Conservation (phyloP, 768 basidiomycete species). For the Zangia roseola region DNA sequence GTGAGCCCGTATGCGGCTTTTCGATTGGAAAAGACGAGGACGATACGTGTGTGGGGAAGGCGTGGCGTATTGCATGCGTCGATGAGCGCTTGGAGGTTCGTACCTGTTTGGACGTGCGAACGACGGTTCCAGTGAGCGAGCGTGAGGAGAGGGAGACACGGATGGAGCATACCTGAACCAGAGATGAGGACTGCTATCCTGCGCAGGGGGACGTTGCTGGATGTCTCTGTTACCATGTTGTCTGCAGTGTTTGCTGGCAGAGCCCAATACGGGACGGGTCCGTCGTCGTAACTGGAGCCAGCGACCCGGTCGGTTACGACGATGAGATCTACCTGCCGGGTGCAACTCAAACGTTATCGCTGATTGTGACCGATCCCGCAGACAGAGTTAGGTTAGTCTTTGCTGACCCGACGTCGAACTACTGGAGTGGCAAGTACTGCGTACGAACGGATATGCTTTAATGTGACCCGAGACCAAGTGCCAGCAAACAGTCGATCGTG, state of each 20-base stretch:
- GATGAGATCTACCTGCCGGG: no score
- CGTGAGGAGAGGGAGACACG: neutral
- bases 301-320: neutral
- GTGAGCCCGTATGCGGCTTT: constrained; percentile 87
- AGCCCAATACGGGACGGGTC: neutral
- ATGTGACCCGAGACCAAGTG: no score
- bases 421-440: neutral
- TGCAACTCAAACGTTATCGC: no score
- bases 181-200: constrained; percentile 63
- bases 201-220: constrained; percentile 9
- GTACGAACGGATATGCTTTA: neutral
- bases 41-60: constrained; percentile 68
- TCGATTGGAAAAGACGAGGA: constrained; percentile 86
- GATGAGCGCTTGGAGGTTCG: constrained; percentile 95
- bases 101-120: constrained; percentile 50
- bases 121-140: neutral
- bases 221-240: neutral
- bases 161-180: constrained; percentile 49
- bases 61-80: constrained; percentile 79
- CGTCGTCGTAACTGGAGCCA: neutral
- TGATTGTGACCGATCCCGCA: no score
- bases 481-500: no score
- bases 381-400: no score
- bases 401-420: no score
- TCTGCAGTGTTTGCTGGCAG: neutral